These are phyloP conservation scores for Auricularia sp. DNA, from an alignment of 768 basidiomycete species.

Conservation along the genomic window DNA sequence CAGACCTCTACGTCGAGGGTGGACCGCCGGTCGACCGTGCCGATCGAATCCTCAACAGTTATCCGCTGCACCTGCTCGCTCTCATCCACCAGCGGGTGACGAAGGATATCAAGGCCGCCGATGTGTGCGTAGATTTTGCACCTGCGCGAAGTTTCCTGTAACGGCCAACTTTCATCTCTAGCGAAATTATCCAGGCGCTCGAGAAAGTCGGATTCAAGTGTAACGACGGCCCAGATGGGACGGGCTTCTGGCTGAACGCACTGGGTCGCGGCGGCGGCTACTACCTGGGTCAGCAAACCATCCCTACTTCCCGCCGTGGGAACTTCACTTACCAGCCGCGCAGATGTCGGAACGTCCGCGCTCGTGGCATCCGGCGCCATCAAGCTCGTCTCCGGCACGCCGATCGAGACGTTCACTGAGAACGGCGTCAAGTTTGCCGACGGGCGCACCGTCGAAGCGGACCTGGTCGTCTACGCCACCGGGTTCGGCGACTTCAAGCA, in stretches of 20 bases:
- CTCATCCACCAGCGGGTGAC: constrained; percentile 28
- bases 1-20: constrained; percentile 35
- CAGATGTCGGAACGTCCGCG: constrained; percentile 51
- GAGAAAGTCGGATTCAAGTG: constrained; percentile 47
- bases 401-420: constrained; percentile 36
- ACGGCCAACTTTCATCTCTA: constrained; percentile 11
- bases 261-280: constrained; percentile 50
- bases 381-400: constrained; percentile 54
- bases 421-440: constrained; percentile 40
- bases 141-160: neutral
- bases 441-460: constrained; percentile 36
- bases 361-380: constrained; percentile 58
- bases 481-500: constrained; percentile 39
- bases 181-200: constrained; percentile 46
- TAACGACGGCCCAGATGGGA: constrained; percentile 39
- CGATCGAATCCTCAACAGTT: constrained; percentile 41
- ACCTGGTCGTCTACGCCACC: constrained; percentile 51
- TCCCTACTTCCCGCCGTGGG: too few relatives aligned
- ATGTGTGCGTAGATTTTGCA: constrained; percentile 32
- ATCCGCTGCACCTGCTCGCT: constrained; percentile 31
- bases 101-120: constrained; percentile 40
- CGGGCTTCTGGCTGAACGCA: constrained; percentile 41
- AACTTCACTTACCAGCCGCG: neutral
- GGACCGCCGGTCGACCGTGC: constrained; percentile 39
- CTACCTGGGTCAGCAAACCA: constrained; percentile 42